Conservation (phyloP, 441 rosid species). For the Pelargonium cotyledonis region DNA sequence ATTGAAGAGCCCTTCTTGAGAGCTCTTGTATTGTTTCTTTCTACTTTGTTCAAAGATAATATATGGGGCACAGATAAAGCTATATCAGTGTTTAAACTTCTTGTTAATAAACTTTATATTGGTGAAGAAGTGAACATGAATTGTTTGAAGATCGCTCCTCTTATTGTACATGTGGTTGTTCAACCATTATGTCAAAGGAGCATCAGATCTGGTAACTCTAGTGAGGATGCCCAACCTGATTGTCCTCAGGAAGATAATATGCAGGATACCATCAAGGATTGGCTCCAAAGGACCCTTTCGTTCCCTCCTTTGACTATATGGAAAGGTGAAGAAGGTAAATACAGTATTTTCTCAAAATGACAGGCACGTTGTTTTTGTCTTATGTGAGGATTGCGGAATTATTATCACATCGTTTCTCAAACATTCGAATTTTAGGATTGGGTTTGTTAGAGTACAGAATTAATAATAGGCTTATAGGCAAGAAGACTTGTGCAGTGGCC, state of each 20-base stretch:
- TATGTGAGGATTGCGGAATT: background rate
- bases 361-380: background rate
- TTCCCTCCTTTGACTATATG: slow-evolving; percentile 69
- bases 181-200: slow-evolving; percentile 40
- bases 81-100: slow-evolving; percentile 43
- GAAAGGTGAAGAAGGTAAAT: slow-evolving; percentile 59
- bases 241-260: slow-evolving; percentile 31
- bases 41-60: slow-evolving; percentile 55
- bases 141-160: slow-evolving; percentile 76
- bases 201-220: slow-evolving; percentile 25
- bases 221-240: slow-evolving; percentile 24
- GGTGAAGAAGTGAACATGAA: slow-evolving; percentile 60
- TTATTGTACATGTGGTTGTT: slow-evolving; percentile 43
- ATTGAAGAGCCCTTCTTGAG: slow-evolving; percentile 70
- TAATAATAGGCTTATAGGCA: no score
- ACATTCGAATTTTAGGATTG: background rate
- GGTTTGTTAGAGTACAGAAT: background rate
- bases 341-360: background rate
- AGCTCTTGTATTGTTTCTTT: slow-evolving; percentile 63
- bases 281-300: slow-evolving; percentile 61
- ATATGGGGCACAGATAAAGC: slow-evolving; percentile 73
- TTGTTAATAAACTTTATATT: slow-evolving; percentile 61
- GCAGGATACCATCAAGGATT: slow-evolving; percentile 46
- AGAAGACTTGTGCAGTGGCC: no score
- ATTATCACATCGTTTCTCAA: background rate